Evolutionary conservation across 179 eudicot genomes (phyloP), one percentile per base, ranked within the genome.

Genomic region (Beta lomatogona): DNA sequence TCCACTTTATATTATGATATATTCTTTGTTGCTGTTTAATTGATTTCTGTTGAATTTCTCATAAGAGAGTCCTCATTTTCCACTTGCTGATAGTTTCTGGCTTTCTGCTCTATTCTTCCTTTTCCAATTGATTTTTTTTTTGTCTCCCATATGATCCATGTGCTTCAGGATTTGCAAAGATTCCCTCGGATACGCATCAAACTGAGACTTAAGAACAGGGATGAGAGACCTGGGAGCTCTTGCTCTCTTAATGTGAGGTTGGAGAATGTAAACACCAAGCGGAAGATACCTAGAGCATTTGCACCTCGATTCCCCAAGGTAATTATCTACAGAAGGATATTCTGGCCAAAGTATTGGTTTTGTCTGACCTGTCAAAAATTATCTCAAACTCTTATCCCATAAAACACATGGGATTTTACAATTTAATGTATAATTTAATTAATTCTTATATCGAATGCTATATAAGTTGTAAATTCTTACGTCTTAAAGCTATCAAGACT

Each of bases 241-340:
- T 75, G 73, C 44, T 80, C 87, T 76, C 87, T 96, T 61, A 91
- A 83, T 82, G 80, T 96, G 71, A 89, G 91, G 83, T 83, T 96
- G 87, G 96, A 93, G 81, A 87, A 85, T 82, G 63, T 79, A 71
- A 86, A 91, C 71, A 74, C 78, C 73, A 85, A 83, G 65, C 85
- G 90, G 57, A 94, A 81, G 85, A 76, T 91, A 81, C 83, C 91
- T 22, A 84, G 94, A 84, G 99, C 99, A 81, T 93, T 90, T 85
- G 52, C 85, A 71, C 99, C 99, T 78, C 93, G 96, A 48, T 96
- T 92, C 82, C 92, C 99, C 4, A 96, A 96, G 99, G 98, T 96
- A 73, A 65, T 45, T 19, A 72, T 70, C 28, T 76, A 55, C 18
- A 50, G 60, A 3, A 25, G 48, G 22, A 16, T 18, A 41, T 71